Conservation (phyloP, 495 filamentous ascomycete species). For the Poronia punctata region DNA sequence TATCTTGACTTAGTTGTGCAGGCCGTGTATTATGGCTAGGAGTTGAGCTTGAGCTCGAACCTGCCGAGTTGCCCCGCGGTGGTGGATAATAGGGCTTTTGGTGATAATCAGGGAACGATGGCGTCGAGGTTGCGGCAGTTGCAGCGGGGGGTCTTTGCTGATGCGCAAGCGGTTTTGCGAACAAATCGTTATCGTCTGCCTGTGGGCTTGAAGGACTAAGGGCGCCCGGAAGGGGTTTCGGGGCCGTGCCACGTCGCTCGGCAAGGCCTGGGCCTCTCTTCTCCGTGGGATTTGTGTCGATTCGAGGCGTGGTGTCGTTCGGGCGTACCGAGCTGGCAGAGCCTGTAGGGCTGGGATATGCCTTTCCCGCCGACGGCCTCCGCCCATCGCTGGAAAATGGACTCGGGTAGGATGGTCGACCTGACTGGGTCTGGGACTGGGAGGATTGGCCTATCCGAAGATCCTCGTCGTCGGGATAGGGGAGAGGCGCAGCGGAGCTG, state of each 20-base stretch:
- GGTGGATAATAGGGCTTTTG: conserved; percentile 45
- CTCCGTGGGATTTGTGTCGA: conserved; percentile 41
- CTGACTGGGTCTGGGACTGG: conserved; percentile 31
- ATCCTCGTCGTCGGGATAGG: conserved; percentile 70
- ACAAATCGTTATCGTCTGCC: conserved; percentile 63
- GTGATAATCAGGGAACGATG: conserved; percentile 39
- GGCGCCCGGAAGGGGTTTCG: conserved; percentile 53
- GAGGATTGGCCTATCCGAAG: conserved; percentile 31
- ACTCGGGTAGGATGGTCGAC: conserved; percentile 39
- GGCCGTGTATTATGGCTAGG: conserved; percentile 25
- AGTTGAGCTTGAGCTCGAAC: conserved; percentile 34
- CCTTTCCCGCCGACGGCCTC: conserved; percentile 27
- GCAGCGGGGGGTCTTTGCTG: conserved; percentile 26
- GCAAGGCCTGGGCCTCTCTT: conserved; percentile 52
- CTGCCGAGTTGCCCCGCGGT: conserved; percentile 40
- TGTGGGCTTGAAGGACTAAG: conserved; percentile 70
- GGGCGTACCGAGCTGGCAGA: conserved; percentile 25
- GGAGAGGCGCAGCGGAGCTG: conserved; percentile 57
- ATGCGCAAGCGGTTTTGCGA: conserved; percentile 46
- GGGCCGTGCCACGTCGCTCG: conserved; percentile 64
- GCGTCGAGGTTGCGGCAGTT: conserved; percentile 24
- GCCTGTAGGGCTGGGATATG: conserved; percentile 28
- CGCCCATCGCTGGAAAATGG: conserved; percentile 41
- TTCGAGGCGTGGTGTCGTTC: conserved; percentile 37
- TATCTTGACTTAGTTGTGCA: conserved; percentile 13